Base-by-base conservation (phyloP, 805 yeast species). In the Metschnikowia borealis region DNA sequence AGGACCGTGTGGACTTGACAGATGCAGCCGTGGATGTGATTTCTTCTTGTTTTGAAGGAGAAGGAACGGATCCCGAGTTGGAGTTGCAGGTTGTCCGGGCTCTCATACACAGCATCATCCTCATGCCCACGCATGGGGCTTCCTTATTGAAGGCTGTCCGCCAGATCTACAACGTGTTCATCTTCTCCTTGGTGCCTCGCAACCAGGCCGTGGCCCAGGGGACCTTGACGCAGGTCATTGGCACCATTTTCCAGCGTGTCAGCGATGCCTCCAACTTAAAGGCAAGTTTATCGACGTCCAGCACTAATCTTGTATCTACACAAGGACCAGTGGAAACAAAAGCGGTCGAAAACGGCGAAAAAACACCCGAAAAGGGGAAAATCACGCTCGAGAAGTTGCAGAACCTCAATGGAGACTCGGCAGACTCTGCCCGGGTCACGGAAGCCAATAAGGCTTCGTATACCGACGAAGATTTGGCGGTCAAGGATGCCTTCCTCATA, bases 201-300 rank as follows among this genome's bases (percentile, higher is more conserved):
- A 92, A 90, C 63, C 99, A 94, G 69, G 87, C 90, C 1, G 84
- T 91, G 52, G 98, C 99, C 0, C 98, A 95, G 71, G 98, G 96
- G 1, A 86, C 94, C 6, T 75, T 94, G 56, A 88, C 95, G 2
- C 99, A 94, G 69, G 86, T 92, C 61, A 89, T 94, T 20, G 83
- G 84, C 49, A 83, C 88, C 7, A 85, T 91, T 10, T 94, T 89
- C 70, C 96, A 87, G 54, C 81, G 94, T 54, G 73, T 74, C 23
- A 54, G 63, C 38, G 75, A 71, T 41, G 56, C 65, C n/a, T 45
- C 49, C 17, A 34, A 44, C 33, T 38, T 45, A 17, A 40, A 34
- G 26, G 38, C 50, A 3, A 34, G 51, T 18, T 39, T 37, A n/a
- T 47, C 57, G 8, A 53, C 59, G 31, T 51, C 61, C 11, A 56